phyloP scores from a whole-genome alignment of 805 yeast genomes.

The Zygosaccharomyces kombuchaensis region DNA sequence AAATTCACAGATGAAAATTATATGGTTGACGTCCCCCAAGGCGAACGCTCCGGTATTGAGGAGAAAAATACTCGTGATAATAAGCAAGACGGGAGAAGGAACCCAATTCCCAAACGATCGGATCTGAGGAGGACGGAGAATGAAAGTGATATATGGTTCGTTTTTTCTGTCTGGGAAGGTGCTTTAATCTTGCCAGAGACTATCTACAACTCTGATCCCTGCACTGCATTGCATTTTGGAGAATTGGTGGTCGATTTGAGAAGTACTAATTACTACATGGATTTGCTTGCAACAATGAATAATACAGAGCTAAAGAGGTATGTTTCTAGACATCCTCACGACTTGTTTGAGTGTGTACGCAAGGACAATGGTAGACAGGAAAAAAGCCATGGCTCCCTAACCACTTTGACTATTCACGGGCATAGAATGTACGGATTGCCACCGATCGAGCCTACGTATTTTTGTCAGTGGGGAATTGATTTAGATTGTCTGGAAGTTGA shows the following conservation, averaged over 20 bases:
- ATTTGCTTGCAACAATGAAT: constrained; percentile 60
- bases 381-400: constrained; percentile 24
- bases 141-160: constrained; percentile 72
- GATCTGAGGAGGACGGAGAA: constrained; percentile 49
- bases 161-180: constrained; percentile 67
- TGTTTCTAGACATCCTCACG: constrained; percentile 15
- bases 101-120: constrained; percentile 14
- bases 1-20: constrained; percentile 6
- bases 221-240: constrained; percentile 59
- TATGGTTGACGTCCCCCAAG: constrained; percentile 1
- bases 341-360: constrained; percentile 30
- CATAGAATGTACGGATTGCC: constrained; percentile 93
- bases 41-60: not conserved
- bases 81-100: not conserved
- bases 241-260: constrained; percentile 74
- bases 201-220: constrained; percentile 59
- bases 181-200: constrained; percentile 68
- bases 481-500: constrained; percentile 55
- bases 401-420: constrained; percentile 65
- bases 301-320: constrained; percentile 19
- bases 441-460: constrained; percentile 81
- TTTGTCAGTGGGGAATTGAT: constrained; percentile 84
- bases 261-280: constrained; percentile 90
- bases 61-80: not conserved
- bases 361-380: constrained; percentile 19